These are phyloP conservation scores for Eimeria sp. DNA, from an alignment of 169 alveolate species.

Conservation along the genomic window DNA sequence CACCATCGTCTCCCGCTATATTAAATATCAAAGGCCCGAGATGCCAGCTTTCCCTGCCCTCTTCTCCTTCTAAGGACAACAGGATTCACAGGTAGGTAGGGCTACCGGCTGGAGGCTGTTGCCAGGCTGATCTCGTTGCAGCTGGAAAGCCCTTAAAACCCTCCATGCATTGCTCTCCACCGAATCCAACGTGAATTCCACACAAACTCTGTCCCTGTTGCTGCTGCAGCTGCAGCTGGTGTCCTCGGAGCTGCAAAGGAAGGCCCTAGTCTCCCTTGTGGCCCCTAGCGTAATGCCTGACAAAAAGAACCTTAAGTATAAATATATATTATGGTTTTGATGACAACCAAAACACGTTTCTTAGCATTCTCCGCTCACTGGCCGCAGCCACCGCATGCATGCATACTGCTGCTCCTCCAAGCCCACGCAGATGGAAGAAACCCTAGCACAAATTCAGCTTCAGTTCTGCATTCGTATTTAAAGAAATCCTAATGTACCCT, in stretches of 20 bases:
- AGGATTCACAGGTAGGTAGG: background rate
- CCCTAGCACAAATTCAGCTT: background rate
- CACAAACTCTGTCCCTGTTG: background rate
- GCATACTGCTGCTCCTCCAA: background rate
- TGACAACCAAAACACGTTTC: background rate
- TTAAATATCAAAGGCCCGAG: background rate
- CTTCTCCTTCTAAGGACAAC: background rate
- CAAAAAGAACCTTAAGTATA: background rate
- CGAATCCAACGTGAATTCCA: background rate
- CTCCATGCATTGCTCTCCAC: background rate
- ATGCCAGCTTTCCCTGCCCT: background rate
- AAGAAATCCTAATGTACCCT: background rate
- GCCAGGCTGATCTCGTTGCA: background rate
- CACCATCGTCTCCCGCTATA: conserved; percentile 91
- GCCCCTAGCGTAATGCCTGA: background rate
- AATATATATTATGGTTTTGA: background rate
- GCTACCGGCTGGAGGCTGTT: background rate
- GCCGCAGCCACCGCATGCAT: conserved; percentile 34
- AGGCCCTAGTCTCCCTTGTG: background rate
- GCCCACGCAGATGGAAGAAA: background rate
- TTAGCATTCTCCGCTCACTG: background rate
- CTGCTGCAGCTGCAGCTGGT: background rate
- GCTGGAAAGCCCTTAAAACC: background rate
- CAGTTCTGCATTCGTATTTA: background rate
- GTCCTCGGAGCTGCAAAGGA: background rate